Percentiles rank a stretch among this genome's conserved stretches.
Evolutionary conservation across 75 land plant genomes (phyloP).

Genomic region (Adiantum capillusveneris): DNA sequence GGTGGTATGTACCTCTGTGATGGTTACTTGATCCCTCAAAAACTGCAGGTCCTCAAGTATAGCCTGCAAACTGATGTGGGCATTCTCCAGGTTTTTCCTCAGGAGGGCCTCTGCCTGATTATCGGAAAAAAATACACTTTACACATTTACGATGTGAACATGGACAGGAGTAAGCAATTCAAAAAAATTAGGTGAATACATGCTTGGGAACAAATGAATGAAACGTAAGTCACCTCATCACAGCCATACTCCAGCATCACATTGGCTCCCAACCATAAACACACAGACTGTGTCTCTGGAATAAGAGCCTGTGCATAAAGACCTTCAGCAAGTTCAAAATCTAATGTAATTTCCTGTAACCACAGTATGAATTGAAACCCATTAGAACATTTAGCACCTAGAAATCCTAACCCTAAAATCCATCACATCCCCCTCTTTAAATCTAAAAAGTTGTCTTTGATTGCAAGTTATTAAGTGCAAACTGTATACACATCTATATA

Average conservation of each 20-base stretch:
- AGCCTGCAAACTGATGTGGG: conserved; percentile 78
- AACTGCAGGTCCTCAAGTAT: conserved; percentile 83
- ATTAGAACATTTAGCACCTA: no score
- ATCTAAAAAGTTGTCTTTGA: no score
- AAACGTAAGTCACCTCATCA: conserved; percentile 55
- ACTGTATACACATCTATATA: no score
- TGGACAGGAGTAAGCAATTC: no score
- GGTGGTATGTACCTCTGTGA: conserved; percentile 63
- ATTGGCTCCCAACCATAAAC: conserved; percentile 99
- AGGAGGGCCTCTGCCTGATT: conserved; percentile 70
- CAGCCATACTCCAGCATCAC: conserved; percentile 96
- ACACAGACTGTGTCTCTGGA: conserved; percentile 72
- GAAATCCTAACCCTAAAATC: no score
- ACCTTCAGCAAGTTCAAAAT: conserved; percentile 98
- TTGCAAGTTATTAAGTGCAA: no score
- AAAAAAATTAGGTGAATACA: no score
- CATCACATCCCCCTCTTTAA: no score
- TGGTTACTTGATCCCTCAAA: conserved; percentile 93
- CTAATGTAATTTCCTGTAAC: conserved; percentile 57
- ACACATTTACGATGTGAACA: no score
- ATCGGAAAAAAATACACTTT: no score
- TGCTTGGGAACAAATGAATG: neutral
- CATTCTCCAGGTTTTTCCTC: conserved; percentile 85
- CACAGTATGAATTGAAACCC: no score
- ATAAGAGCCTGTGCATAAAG: conserved; percentile 83